Evolutionary conservation across 257 asterid genomes (phyloP).

Genomic region (Mitragyna speciosa): DNA sequence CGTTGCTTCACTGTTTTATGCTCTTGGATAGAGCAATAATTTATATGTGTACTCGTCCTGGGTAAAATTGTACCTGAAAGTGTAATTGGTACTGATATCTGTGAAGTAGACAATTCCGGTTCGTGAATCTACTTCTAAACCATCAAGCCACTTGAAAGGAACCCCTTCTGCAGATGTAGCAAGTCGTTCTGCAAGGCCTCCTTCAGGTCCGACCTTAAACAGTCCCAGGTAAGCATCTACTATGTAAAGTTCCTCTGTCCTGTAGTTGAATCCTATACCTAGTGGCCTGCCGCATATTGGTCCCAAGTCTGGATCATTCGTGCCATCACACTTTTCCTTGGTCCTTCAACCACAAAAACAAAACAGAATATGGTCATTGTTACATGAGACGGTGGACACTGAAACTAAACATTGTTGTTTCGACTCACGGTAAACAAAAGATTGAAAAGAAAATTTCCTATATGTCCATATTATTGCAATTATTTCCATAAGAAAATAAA

Average conservation of each 20-base stretch:
- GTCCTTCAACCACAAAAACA: slow-evolving; percentile 23
- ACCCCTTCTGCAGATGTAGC: slow-evolving; percentile 2
- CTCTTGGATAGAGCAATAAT: too few species aligned
- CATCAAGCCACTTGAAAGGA: slow-evolving; percentile 16
- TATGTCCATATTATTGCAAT: too few species aligned
- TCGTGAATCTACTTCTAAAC: slow-evolving; percentile 4
- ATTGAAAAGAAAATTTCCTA: too few species aligned
- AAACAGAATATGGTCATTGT: too few species aligned
- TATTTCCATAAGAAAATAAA: too few species aligned
- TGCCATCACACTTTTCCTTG: slow-evolving; percentile 45
- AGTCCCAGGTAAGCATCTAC: slow-evolving; percentile 37
- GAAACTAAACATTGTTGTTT: too few species aligned
- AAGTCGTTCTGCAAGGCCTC: slow-evolving; percentile 18
- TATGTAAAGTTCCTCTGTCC: slow-evolving; percentile 38
- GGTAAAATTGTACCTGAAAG: neutral
- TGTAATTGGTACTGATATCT: neutral
- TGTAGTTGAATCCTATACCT: slow-evolving; percentile 44
- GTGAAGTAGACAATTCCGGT: slow-evolving; percentile 17
- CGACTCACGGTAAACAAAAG: too few species aligned
- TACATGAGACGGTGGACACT: too few species aligned
- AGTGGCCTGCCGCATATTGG: slow-evolving; percentile 45
- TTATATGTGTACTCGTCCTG: too few species aligned
- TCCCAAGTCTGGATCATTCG: slow-evolving; percentile 1
- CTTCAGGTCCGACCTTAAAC: slow-evolving; percentile 6
- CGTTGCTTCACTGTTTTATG: too few species aligned